A percentile compares a stretch with the other conserved stretches of the same genome.
Evolutionary conservation across 768 basidiomycete species (phyloP).

Genomic region (Lactarius tabidus): DNA sequence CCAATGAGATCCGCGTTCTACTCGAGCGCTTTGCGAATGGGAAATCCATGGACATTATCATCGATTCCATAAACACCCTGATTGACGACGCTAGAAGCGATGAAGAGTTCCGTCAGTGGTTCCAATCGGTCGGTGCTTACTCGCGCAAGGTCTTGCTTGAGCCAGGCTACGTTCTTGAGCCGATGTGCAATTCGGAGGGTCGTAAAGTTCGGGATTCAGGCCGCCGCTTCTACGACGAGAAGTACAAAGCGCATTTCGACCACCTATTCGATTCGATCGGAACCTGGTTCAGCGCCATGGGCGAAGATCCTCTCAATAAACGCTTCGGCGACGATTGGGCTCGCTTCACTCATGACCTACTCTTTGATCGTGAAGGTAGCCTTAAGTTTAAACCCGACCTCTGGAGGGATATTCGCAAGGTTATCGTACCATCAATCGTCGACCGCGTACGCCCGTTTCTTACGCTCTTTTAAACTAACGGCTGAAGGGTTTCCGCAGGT

Average conservation of each 20-base stretch:
- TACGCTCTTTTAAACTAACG: neutral
- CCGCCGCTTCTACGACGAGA: conserved; percentile 69
- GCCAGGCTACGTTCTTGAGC: conserved; percentile 81
- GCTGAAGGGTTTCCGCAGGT: conserved; percentile 37
- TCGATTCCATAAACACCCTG: conserved; percentile 66
- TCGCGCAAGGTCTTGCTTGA: conserved; percentile 71
- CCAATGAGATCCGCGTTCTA: conserved; percentile 66
- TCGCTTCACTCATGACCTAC: conserved; percentile 74
- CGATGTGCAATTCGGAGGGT: conserved; percentile 64
- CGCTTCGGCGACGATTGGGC: conserved; percentile 82
- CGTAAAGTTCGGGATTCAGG: conserved; percentile 63
- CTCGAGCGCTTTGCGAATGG: conserved; percentile 90
- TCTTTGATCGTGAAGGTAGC: conserved; percentile 76
- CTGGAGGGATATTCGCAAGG: conserved; percentile 82
- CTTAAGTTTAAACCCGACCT: conserved; percentile 85
- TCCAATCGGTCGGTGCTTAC: conserved; percentile 55
- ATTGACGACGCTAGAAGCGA: conserved; percentile 74
- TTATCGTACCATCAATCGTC: conserved; percentile 77
- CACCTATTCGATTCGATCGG: conserved; percentile 65
- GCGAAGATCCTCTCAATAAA: conserved; percentile 78
- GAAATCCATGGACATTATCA: conserved; percentile 57
- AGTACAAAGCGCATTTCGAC: conserved; percentile 78
- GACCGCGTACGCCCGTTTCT: conserved; percentile 49
- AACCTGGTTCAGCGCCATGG: conserved; percentile 81
- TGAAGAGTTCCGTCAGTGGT: conserved; percentile 71